phyloP scores from a whole-genome alignment of 768 basidiomycete genomes.

The Leccinum fibrillosum region DNA sequence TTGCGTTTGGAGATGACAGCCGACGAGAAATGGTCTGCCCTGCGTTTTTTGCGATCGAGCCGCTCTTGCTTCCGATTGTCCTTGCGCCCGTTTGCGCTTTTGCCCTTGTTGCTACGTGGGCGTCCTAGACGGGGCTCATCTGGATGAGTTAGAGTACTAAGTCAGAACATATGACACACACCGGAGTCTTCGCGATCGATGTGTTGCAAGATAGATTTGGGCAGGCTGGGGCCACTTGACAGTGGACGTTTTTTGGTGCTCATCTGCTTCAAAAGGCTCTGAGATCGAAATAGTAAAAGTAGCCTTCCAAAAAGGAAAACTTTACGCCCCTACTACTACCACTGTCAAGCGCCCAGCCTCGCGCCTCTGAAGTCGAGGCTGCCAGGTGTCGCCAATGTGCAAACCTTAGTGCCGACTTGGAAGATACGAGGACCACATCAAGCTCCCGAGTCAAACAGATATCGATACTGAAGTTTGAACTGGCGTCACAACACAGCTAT shows the following conservation, averaged over 20 bases:
- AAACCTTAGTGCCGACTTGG: too few relatives aligned
- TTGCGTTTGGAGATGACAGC: conserved; percentile 33
- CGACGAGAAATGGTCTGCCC: conserved; percentile 54
- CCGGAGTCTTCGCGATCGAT: conserved; percentile 15
- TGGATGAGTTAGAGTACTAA: not conserved
- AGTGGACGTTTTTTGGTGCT: conserved; percentile 7
- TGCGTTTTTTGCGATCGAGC: conserved; percentile 56
- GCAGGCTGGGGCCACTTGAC: conserved; percentile 22
- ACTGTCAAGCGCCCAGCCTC: too few relatives aligned
- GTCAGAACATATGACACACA: conserved; percentile 9
- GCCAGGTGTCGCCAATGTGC: too few relatives aligned
- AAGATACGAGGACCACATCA: too few relatives aligned
- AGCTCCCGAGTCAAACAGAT: too few relatives aligned
- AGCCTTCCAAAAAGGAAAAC: not conserved
- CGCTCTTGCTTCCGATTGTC: conserved; percentile 64
- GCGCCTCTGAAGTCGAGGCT: too few relatives aligned
- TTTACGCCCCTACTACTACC: too few relatives aligned
- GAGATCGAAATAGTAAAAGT: too few relatives aligned
- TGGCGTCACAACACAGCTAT: too few relatives aligned
- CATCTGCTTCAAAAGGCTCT: conserved; percentile 1
- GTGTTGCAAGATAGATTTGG: conserved; percentile 27
- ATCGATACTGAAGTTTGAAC: too few relatives aligned
- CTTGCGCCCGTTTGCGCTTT: conserved; percentile 42
- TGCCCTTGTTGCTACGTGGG: conserved; percentile 5
- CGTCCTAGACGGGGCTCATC: not conserved